These are phyloP conservation scores for Trichoderma virens DNA, from an alignment of 495 filamentous ascomycete species.

Conservation along the genomic window DNA sequence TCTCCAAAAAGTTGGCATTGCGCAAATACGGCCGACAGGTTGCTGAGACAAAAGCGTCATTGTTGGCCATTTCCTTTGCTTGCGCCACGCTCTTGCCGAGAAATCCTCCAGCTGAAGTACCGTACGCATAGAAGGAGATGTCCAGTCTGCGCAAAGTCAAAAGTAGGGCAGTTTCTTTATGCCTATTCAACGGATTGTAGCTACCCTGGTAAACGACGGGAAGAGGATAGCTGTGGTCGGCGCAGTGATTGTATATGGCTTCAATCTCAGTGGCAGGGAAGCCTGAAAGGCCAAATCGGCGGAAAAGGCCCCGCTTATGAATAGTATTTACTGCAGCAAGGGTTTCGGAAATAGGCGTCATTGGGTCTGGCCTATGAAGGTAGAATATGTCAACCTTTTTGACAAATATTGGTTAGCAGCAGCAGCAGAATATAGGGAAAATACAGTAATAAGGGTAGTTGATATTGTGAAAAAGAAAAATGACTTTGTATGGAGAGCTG, in stretches of 20 bases:
- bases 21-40: not conserved
- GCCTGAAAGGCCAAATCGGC: not conserved
- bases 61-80: not conserved
- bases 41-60: not conserved
- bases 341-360: not conserved
- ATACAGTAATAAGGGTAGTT: not conserved
- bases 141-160: not conserved
- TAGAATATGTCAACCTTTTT: not conserved
- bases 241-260: not conserved
- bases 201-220: not conserved
- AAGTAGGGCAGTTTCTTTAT: not conserved
- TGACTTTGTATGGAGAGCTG: not conserved
- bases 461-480: not conserved
- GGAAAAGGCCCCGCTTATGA: not conserved
- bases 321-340: not conserved
- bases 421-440: not conserved
- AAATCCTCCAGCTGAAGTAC: not conserved
- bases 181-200: not conserved
- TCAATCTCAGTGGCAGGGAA: not conserved
- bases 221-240: not conserved
- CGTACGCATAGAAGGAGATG: not conserved
- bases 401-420: not conserved
- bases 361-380: not conserved
- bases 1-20: not conserved
- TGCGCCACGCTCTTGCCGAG: not conserved